phyloP scores from a whole-genome alignment of 1,284 basidiomycete species.

The Microbotryum silenes-acaulis region DNA sequence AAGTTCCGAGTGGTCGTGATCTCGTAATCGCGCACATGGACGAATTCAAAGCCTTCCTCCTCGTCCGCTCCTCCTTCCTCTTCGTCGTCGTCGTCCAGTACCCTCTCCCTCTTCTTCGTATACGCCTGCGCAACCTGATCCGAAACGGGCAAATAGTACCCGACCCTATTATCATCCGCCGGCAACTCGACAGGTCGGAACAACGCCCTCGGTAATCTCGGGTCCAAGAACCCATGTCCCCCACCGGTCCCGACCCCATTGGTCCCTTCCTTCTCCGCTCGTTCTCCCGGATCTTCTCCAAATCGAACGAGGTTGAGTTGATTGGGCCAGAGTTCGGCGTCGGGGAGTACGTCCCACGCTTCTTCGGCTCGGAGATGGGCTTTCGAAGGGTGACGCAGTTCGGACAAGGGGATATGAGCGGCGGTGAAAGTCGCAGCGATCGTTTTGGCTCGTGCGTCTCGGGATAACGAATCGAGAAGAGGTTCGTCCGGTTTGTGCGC shows the following conservation, averaged over 20 bases:
- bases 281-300: conserved; percentile 60
- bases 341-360: conserved; percentile 77
- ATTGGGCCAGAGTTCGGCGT: conserved; percentile 79
- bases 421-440: conserved; percentile 69
- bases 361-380: conserved; percentile 66
- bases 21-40: conserved; percentile 30
- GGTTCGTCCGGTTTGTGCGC: conserved; percentile 40
- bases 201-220: conserved; percentile 72
- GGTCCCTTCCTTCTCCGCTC: too few species aligned
- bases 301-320: conserved; percentile 82
- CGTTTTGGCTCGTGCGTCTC: conserved; percentile 65
- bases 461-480: conserved; percentile 60
- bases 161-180: conserved; percentile 72
- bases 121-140: conserved; percentile 57
- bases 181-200: conserved; percentile 70
- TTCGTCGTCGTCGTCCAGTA: conserved; percentile 7
- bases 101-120: conserved; percentile 10
- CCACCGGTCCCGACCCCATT: too few species aligned
- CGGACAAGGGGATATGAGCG: conserved; percentile 52
- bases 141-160: conserved; percentile 77
- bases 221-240: conserved; percentile 42
- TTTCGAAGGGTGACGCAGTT: conserved; percentile 70
- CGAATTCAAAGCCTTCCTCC: conserved; percentile 22
- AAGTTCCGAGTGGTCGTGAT: conserved; percentile 9
- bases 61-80: conserved; percentile 6